A percentile compares a stretch with the other conserved stretches of the same genome.
Conservation (phyloP, 495 filamentous ascomycete species). For the Neurospora tetraspora region DNA sequence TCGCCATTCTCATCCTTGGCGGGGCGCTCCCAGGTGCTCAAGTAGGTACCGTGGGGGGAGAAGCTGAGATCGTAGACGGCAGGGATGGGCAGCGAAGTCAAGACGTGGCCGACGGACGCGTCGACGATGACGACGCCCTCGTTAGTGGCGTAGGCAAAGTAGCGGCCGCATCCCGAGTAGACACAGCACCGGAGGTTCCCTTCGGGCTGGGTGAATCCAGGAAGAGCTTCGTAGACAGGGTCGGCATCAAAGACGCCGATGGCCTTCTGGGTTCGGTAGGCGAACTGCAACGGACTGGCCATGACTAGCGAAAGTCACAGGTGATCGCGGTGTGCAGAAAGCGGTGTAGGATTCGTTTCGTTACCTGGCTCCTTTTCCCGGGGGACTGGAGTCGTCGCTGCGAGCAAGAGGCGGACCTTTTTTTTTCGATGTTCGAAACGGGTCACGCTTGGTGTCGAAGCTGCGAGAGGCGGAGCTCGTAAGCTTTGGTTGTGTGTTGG, state of each 20-base stretch:
- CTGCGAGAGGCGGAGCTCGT: neutral
- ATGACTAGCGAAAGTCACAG: constrained; percentile 84
- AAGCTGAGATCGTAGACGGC: constrained; percentile 92
- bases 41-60: constrained; percentile 80
- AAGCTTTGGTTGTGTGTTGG: neutral
- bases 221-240: constrained; percentile 74
- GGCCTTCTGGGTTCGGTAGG: constrained; percentile 90
- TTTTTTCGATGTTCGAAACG: neutral
- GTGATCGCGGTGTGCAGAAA: constrained; percentile 21
- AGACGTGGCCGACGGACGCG: constrained; percentile 64
- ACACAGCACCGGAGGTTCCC: constrained; percentile 87
- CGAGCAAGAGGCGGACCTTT: neutral
- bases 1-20: constrained; percentile 88
- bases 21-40: constrained; percentile 94
- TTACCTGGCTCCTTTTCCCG: constrained; percentile 12
- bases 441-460: neutral
- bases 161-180: constrained; percentile 91
- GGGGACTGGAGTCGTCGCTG: neutral
- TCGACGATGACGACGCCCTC: constrained; percentile 80
- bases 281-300: constrained; percentile 83
- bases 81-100: constrained; percentile 62
- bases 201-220: constrained; percentile 82
- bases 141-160: constrained; percentile 87
- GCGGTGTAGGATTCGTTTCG: constrained; percentile 5
- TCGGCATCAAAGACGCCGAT: constrained; percentile 87